Base-by-base conservation (phyloP, 164 flowering plant species). In the Platanus orientalis region DNA sequence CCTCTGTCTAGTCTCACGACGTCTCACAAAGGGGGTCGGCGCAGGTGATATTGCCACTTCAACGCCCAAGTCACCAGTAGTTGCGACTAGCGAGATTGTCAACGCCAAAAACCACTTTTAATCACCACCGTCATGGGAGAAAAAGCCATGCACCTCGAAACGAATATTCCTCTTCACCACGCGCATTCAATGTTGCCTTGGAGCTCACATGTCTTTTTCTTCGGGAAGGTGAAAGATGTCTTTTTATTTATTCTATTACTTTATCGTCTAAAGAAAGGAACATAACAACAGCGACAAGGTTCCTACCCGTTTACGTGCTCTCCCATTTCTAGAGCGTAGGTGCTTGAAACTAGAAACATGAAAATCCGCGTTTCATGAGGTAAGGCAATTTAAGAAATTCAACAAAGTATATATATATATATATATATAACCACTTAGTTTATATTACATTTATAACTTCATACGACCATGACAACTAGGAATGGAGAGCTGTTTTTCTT, bases 141-240 rank as follows among this genome's bases (percentile, higher is more conserved):
- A 64, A 79, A 70, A 66, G 76, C 62, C 42, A 71, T 14, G 73
- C 62, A 78, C 66, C 73, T 73, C 74, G 69, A 76, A 72, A 73
- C 65, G 78, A 83, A 77, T 76, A 77, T 70, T 64, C 32, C 63
- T 30, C 58, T 21, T 58, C 68, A 76, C 76, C 69, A 65, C 34
- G 80, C 71, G 72, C 89, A 82, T 76, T 84, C 63, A 82, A 80
- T 82, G 86, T 66, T 51, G 80, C 83, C 57, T 84, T 57, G 86
- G 72, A 73, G 60, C 52, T 64, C 70, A 69, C 75, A 57, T 75
- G 77, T 75, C 68, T 80, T 78, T 20, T 17, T 69, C 78, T 63
- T 78, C 63, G 39, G 65, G 47, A 51, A 63, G 78, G 61, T 69
- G 73, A 57, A 76, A 82, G 83, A 79, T 82, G 82, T 80, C 80